Base-by-base conservation (phyloP, 352 stramenopile genomes). In the Globisporangium rhizosaccharum region DNA sequence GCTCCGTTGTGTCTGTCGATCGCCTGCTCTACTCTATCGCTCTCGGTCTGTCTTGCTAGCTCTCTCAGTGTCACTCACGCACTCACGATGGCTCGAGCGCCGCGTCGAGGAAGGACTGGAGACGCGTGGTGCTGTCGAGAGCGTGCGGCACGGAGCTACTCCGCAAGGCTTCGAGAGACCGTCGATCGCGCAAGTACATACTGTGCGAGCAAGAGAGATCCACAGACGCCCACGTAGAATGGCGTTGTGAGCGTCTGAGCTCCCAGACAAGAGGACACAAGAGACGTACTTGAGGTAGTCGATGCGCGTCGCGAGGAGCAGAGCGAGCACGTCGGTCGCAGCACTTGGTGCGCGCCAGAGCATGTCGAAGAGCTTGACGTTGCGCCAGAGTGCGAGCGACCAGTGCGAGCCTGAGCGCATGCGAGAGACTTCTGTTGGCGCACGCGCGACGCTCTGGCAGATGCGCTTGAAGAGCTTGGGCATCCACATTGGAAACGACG, bases 201-300 rank as follows among this genome's bases (percentile, higher is more conserved):
- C 79, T 88, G 51, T 14, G n/a, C 18, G 37, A 52, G 58, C 9
- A 0, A 65, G 39, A 14, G 30, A 10, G 2, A 42, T 33, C 49
- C 39, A 44, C 51, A 12, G 17, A n/a, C 14, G 6, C 3, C 1
- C 17, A 17, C 6, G 28, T 33, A 6, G 2, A 6, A 33, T 0
- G 28, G 6, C 28, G 6, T 3, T 33, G 33, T 39, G 33, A 10
- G 33, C 33, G 33, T 3, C 8, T 39, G 33, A 5, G 33, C 33
- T 39, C 33, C 39, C n/a, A 11, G 8, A 51, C 23, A 52, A 18
- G 36, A 52, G 30, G 42, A 2, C 18, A 42, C 6, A 9, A 47
- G 4, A 2, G 17, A 64, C 77, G 53, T 57, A 88, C 79, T 87
- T 71, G 45, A 88, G 64, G 59, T 73, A 75, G 50, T 87, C 76